phyloP scores from a whole-genome alignment of 371 early-diverging fungal genomes.

The Mortierella sp. region DNA sequence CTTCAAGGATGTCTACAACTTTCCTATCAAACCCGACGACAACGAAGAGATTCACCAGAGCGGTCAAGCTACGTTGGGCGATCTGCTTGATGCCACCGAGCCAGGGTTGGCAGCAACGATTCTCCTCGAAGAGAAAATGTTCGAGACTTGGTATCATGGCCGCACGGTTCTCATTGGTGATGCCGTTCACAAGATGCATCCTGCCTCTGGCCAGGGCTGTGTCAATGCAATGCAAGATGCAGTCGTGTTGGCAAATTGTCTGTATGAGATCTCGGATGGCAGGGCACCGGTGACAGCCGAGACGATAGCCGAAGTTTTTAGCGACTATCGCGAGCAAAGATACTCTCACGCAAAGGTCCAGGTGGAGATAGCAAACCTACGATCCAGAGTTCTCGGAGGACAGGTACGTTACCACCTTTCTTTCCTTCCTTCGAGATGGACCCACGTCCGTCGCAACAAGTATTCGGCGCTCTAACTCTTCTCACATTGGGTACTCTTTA shows the following conservation, averaged over 20 bases:
- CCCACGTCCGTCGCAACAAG: no score
- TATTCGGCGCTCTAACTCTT: not conserved
- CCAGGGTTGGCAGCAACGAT: conserved; percentile 16
- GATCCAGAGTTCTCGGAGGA: conserved; percentile 18
- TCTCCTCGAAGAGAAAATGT: conserved; percentile 43
- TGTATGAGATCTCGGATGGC: conserved; percentile 24
- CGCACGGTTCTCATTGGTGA: conserved; percentile 39
- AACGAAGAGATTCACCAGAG: not conserved
- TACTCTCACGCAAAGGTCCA: conserved; percentile 26
- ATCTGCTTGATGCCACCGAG: conserved; percentile 29
- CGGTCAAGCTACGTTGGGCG: conserved; percentile 1
- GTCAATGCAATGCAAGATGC: conserved; percentile 41
- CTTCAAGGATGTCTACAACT: conserved; percentile 14
- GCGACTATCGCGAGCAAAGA: conserved; percentile 15
- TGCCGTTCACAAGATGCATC: conserved; percentile 24
- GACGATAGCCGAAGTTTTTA: conserved; percentile 12
- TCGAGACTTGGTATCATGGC: conserved; percentile 15
- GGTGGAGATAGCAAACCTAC: conserved; percentile 13
- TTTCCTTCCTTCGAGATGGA: not conserved
- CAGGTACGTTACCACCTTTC: conserved; percentile 11
- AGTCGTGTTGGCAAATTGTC: conserved; percentile 33
- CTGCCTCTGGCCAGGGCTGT: conserved; percentile 25
- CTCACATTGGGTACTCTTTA: not conserved
- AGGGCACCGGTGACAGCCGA: conserved; percentile 2
- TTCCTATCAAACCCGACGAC: not conserved